These are phyloP conservation scores for Leccinellum rugosiceps DNA, from an alignment of 768 basidiomycete species.

Conservation along the genomic window DNA sequence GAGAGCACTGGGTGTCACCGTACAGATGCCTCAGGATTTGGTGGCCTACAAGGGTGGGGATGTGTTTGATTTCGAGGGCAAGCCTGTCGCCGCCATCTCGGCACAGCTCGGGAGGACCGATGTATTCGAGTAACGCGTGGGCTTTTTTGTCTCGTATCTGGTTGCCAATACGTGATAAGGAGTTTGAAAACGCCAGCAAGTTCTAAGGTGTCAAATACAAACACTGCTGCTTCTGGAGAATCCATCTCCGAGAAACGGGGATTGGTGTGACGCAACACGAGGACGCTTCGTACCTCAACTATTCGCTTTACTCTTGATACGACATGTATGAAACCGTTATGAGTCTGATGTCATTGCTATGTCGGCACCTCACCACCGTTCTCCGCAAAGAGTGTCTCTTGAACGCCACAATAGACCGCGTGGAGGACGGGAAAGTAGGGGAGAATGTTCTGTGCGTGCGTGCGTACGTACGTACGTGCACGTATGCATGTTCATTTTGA, in stretches of 20 bases:
- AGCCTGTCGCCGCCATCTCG: slow-evolving; percentile 39
- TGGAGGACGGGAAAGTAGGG: background rate
- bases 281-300: too few relatives aligned
- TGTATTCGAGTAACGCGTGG: slow-evolving; percentile 12
- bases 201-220: too few relatives aligned
- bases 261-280: too few relatives aligned
- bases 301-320: background rate
- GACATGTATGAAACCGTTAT: background rate
- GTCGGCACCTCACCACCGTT: background rate
- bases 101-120: slow-evolving; percentile 19
- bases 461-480: background rate
- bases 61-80: slow-evolving; percentile 35
- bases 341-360: background rate
- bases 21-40: slow-evolving; percentile 32
- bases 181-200: too few relatives aligned
- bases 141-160: background rate
- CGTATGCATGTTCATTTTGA: background rate
- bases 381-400: background rate
- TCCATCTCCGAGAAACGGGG: too few relatives aligned
- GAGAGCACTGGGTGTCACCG: slow-evolving; percentile 37
- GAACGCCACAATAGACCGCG: background rate
- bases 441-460: too few relatives aligned
- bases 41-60: slow-evolving; percentile 39
- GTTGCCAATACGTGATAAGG: too few relatives aligned
- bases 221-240: too few relatives aligned